Percentiles rank a stretch among this genome's conserved stretches.
These are phyloP conservation scores for Chamaenerion angustifolium DNA, from an alignment of 345 rosid genomes.

Conservation along the genomic window DNA sequence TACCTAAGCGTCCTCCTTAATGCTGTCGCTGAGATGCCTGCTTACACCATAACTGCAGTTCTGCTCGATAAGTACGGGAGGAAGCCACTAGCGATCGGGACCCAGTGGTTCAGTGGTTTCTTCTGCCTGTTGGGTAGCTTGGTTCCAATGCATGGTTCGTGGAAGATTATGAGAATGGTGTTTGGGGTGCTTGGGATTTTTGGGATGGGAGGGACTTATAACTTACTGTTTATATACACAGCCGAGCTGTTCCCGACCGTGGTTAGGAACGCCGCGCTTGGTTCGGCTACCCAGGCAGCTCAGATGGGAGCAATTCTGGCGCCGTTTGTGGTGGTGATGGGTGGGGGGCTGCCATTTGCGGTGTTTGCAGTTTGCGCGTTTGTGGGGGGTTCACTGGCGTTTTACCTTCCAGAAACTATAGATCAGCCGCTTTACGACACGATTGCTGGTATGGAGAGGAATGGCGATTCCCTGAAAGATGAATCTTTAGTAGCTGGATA, in stretches of 20 bases:
- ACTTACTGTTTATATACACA: constrained; percentile 68
- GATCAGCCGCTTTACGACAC: constrained; percentile 79
- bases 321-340: constrained; percentile 74
- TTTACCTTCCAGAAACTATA: constrained; percentile 74
- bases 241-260: constrained; percentile 84
- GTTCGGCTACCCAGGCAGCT: constrained; percentile 66
- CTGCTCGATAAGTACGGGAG: constrained; percentile 59
- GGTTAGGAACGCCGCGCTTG: constrained; percentile 84
- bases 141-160: constrained; percentile 26
- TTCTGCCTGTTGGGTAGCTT: constrained; percentile 50
- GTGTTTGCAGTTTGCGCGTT: constrained; percentile 57
- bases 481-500: neutral
- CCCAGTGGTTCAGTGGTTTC: constrained; percentile 63
- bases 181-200: constrained; percentile 76
- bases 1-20: constrained; percentile 64
- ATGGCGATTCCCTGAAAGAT: constrained; percentile 14
- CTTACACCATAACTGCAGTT: constrained; percentile 58
- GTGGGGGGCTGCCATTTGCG: constrained; percentile 50
- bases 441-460: constrained; percentile 57
- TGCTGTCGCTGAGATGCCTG: constrained; percentile 78
- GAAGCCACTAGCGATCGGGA: constrained; percentile 67
- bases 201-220: constrained; percentile 80
- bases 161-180: constrained; percentile 53
- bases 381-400: constrained; percentile 57
- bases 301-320: constrained; percentile 88